Evolutionary conservation across 371 early-diverging fungal species (phyloP).

Genomic region (Saksenaea vasiformis): DNA sequence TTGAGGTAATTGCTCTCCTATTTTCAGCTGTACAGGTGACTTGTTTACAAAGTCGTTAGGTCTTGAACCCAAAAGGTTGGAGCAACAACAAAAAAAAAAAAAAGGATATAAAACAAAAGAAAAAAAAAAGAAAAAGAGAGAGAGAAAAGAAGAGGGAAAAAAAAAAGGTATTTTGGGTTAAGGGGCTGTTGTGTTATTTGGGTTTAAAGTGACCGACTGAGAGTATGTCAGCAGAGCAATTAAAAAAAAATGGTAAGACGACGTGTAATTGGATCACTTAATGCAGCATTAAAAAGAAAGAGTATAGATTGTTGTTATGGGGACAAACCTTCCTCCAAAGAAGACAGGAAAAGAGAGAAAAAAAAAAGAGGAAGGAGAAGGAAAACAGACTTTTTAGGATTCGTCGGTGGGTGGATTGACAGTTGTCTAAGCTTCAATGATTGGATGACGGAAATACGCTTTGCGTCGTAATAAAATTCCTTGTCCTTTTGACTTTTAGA

Average conservation of each 20-base stretch:
- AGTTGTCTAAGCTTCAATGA: not conserved
- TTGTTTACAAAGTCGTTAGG: not conserved
- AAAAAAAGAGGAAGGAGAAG: not conserved
- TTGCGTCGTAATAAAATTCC: not conserved
- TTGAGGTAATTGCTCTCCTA: not conserved
- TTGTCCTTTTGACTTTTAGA: not conserved
- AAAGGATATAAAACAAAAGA: not conserved
- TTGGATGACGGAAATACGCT: constrained; percentile 5
- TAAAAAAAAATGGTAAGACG: not conserved
- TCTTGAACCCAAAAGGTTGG: not conserved
- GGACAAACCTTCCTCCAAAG: not conserved
- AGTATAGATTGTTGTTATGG: not conserved
- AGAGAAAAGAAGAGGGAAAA: not conserved
- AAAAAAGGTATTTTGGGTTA: not conserved
- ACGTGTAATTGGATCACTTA: constrained; percentile 1
- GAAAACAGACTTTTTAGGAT: not conserved
- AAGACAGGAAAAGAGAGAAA: not conserved
- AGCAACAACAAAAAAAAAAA: not conserved
- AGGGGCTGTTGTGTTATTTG: constrained; percentile 3
- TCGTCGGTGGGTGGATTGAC: not conserved
- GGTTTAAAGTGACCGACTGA: constrained; percentile 2
- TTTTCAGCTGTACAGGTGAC: constrained; percentile 5
- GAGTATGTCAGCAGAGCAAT: constrained; percentile 1
- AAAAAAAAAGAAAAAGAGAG: not conserved
- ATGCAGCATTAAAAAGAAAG: not conserved